A percentile compares a stretch with the other conserved stretches of the same genome.
Evolutionary conservation across 352 stramenopile genomes (phyloP).

Genomic region (Blastocystis sp.): DNA sequence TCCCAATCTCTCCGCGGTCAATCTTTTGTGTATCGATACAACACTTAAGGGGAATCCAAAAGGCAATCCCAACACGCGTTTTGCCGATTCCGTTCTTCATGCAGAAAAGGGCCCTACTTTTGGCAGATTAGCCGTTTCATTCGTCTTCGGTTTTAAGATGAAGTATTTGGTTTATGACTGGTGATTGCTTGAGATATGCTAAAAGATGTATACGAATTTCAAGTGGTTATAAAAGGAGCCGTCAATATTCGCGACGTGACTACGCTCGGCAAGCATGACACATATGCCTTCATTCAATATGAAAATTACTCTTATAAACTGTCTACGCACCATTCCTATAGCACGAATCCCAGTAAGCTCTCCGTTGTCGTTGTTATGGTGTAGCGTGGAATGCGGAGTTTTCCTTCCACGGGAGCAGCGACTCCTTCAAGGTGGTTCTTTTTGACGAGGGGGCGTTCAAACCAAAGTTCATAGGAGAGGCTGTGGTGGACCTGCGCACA

Average conservation of each 20-base stretch:
- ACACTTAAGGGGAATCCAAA: neutral
- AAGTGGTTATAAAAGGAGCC: slow-evolving; percentile 10
- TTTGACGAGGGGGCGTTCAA: neutral
- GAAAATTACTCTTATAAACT: slow-evolving; percentile 27
- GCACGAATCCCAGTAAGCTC: neutral
- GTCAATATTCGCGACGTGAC: slow-evolving; percentile 8
- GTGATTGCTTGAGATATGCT: neutral
- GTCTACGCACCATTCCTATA: neutral
- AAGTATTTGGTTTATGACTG: neutral
- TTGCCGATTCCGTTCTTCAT: neutral
- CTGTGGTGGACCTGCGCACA: neutral
- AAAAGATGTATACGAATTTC: slow-evolving; percentile 15
- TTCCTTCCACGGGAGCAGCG: neutral
- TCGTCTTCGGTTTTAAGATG: neutral
- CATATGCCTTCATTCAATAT: slow-evolving; percentile 7
- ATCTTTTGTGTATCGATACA: neutral
- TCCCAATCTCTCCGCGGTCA: neutral
- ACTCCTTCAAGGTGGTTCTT: neutral
- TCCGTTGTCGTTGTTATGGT: neutral
- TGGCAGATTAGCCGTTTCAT: neutral
- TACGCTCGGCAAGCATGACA: slow-evolving; percentile 29
- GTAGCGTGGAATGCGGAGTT: slow-evolving; percentile 40
- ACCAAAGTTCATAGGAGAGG: slow-evolving; percentile 23
- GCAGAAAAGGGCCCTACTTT: neutral
- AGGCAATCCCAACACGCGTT: neutral